Evolutionary conservation across 345 rosid species (phyloP).

Genomic region (Salix udensis): DNA sequence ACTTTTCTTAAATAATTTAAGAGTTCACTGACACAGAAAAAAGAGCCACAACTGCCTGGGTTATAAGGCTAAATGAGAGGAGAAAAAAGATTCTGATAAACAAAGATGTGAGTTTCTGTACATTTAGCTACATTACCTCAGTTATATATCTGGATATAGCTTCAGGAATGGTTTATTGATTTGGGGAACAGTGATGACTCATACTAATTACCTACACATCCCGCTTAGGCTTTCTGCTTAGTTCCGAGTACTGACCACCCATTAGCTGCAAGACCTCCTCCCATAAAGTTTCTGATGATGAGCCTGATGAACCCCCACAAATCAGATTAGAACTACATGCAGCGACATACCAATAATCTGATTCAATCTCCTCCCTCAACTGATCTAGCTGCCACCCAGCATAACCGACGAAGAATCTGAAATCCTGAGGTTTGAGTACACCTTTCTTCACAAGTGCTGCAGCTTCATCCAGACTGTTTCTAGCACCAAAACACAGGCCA

Average conservation of each 20-base stretch:
- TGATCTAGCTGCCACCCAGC: conserved; percentile 95
- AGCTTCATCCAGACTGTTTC: conserved; percentile 79
- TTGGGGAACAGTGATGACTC: not conserved
- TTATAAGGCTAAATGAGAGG: not conserved
- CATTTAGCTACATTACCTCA: conserved; percentile 41
- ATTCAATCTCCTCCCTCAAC: conserved; percentile 79
- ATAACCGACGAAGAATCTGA: conserved; percentile 83
- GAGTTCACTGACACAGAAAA: conserved; percentile 15
- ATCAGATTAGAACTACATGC: conserved; percentile 80
- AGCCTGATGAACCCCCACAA: conserved; percentile 40
- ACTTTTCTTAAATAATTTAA: not conserved
- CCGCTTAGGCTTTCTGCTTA: conserved; percentile 85
- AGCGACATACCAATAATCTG: conserved; percentile 75
- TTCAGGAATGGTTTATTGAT: conserved; percentile 9
- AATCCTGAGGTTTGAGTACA: conserved; percentile 67
- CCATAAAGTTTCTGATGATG: conserved; percentile 66
- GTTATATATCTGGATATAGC: conserved; percentile 12
- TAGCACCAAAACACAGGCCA: conserved; percentile 72
- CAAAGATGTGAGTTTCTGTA: conserved; percentile 42
- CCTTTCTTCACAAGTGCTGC: conserved; percentile 75
- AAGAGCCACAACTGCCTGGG: conserved; percentile 3
- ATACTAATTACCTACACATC: conserved; percentile 43
- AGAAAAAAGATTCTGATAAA: conserved; percentile 15
- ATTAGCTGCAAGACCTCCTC: conserved; percentile 86
- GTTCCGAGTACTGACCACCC: conserved; percentile 86